Evolutionary conservation across 192 early-diverging fungal species (phyloP), one percentile per base, ranked within the genome.

Genomic region (Coemansia sp.): DNA sequence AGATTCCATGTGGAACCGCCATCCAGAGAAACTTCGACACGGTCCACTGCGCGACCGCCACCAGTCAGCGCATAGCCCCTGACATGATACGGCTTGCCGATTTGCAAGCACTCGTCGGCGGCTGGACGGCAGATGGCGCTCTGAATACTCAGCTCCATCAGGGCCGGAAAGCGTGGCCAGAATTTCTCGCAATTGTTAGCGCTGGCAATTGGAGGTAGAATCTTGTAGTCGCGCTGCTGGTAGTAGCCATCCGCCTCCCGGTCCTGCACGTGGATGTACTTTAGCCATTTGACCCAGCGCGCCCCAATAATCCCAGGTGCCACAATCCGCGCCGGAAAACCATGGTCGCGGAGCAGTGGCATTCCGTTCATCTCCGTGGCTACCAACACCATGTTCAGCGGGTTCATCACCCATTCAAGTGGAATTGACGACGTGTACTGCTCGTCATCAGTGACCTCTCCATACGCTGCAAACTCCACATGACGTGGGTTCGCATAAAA

Each of bases 281-380:
- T 63, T 22, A 95, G 74, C 91, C 91, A 95, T 64, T 97, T 97
- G 70, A 95, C 89, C 65, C 81, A 89, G 32, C 95, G 86, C 1
- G 93, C 95, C 19, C 94, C 95, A 33, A 97, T 94, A 63, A 87
- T 82, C 3, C 95, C 95, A 23, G 94, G 94, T 5, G 95, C 88
- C 36, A 97, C 87, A n/a, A 90, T 85, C 17, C 95, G 91, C 9
- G 94, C 64, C 3, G 95, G 95, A 66, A 82, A 91, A 5, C 95
- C 94, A 76, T 97, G 95, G 76, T 95, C 93, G 32, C 89, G 89
- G 0, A 88, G 59, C 30, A 95, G 79, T 46, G 66, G 55, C 57
- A 80, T 58, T 23, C 91, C 92, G 72, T 95, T 95, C 88, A 92
- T 91, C 67, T 84, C 83, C 24, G 89, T 91, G 20, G 93, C 93